Evolutionary conservation across 2,329 filamentous ascomycete genomes (phyloP), one percentile per base, ranked within the genome.

Genomic region (Zymoseptoria pseudotritici): DNA sequence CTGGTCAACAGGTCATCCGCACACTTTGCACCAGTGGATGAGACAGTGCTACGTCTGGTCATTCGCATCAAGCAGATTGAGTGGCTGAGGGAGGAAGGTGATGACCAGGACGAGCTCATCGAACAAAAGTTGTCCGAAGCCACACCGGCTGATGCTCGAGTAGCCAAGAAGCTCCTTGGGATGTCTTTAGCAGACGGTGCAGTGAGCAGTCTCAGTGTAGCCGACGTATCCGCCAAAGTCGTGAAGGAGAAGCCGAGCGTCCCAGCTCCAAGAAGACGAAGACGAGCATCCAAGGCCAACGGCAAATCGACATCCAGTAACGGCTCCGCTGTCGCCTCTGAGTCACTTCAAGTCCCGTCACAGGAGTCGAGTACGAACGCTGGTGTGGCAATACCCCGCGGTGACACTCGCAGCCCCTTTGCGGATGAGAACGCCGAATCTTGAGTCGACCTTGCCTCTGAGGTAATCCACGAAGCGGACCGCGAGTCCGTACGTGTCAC

Each of bases 241-340:
- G 88, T 91, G 52, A 90, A 82, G 72, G 90, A 93, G 75, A 91
- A 89, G 72, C 90, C 90, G 0, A 90, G 89, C 0, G 85, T 93
- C 21, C 86, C 91, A 68, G 91, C 90, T 19, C 90, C 90, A 5
- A 91, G 89, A 71, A 82, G 87, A 53, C 75, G 73, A 59, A 70
- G 74, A 53, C 84, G 70, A 51, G 58, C 54, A 9, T 61, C 58
- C 52, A 65, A 65, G 50, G 55, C 61, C 53, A 61, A 53, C 22
- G 59, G 60, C 2, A 49, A 63, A 3, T 53, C 56, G 19, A 51
- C 53, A 19, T 53, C 58, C 50, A 56, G 61, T 7, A 56, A 57
- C 19, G 53, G 57, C 56, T 13, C 36, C 36, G 36, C 36, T 3
- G 36, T n/a, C 17, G 36, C 17, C 36, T 46, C 36, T n/a, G 59